Conservation (phyloP, 169 alveolate genomes). For the Plasmodium fragile region DNA sequence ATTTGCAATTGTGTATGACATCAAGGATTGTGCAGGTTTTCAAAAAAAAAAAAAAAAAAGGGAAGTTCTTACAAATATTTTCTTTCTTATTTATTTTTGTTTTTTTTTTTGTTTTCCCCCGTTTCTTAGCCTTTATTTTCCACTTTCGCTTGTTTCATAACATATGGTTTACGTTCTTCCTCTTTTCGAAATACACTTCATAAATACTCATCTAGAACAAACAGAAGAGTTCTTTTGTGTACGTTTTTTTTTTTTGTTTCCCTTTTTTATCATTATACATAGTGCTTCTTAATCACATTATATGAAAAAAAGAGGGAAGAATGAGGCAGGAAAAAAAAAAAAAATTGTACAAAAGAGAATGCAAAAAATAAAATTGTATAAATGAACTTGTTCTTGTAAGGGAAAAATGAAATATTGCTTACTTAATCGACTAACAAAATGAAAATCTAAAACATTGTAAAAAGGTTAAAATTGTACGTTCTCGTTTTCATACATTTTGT, state of each 20-base stretch:
- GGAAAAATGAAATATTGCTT: not conserved
- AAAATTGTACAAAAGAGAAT: not conserved
- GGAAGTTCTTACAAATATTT: not conserved
- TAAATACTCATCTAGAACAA: constrained; percentile 32
- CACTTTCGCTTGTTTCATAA: constrained; percentile 19
- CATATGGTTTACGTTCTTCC: constrained; percentile 6
- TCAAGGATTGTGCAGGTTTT: not conserved
- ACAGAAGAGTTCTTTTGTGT: not conserved
- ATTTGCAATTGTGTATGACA: constrained; percentile 20
- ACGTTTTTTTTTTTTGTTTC: constrained; percentile 20
- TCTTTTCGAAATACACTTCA: constrained; percentile 16
- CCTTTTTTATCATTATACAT: constrained; percentile 1
- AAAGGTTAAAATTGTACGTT: not conserved
- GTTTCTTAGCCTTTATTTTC: not conserved
- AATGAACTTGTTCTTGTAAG: not conserved
- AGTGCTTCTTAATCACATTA: constrained; percentile 5
- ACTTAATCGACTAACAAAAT: not conserved
- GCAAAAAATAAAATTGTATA: not conserved
- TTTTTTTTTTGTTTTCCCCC: not conserved
- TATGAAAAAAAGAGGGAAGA: not conserved
- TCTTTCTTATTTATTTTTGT: constrained; percentile 7
- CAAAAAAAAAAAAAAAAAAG: not conserved
- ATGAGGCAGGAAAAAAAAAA: not conserved
- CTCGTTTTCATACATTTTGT: not conserved
- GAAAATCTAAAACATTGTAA: not conserved